Evolutionary conservation across 2,329 filamentous ascomycete genomes (phyloP).

Genomic region (Diaporthe eres): DNA sequence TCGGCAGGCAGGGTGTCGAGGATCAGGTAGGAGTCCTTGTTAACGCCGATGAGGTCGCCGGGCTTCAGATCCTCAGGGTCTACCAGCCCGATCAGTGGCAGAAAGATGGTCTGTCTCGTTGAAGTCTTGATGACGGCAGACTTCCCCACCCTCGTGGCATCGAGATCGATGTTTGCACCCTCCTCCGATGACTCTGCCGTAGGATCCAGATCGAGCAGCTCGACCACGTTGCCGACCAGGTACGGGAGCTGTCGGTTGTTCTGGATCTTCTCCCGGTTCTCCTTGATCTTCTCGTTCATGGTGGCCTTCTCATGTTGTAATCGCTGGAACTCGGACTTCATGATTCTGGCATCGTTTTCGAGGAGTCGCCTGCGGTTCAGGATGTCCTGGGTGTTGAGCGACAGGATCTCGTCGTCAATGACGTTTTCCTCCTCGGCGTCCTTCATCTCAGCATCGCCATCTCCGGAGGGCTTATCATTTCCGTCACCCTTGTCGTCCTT

Average conservation of each 20-base stretch:
- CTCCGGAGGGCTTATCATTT: slow-evolving; percentile 67
- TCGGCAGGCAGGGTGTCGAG: slow-evolving; percentile 97
- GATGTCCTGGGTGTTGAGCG: slow-evolving; percentile 94
- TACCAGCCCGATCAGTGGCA: slow-evolving; percentile 95
- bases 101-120: slow-evolving; percentile 97
- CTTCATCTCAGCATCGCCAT: slow-evolving; percentile 91
- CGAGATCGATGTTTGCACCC: slow-evolving; percentile 97
- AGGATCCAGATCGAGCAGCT: slow-evolving; percentile 95
- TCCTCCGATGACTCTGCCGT: slow-evolving; percentile 96
- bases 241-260: slow-evolving; percentile 99
- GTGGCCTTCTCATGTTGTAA: slow-evolving; percentile 94
- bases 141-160: slow-evolving; percentile 96
- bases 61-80: slow-evolving; percentile 96
- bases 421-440: slow-evolving; percentile 84
- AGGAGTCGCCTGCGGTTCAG: slow-evolving; percentile 90
- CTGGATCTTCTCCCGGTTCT: slow-evolving; percentile 98
- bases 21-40: slow-evolving; percentile 98
- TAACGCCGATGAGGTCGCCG: slow-evolving; percentile 96
- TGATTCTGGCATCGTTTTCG: slow-evolving; percentile 98
- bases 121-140: slow-evolving; percentile 99
- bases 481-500: slow-evolving; percentile 70
- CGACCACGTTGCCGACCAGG: slow-evolving; percentile 97
- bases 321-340: slow-evolving; percentile 96
- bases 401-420: slow-evolving; percentile 93
- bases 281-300: slow-evolving; percentile 99